phyloP scores from a whole-genome alignment of 306 rosid genomes.

The Elaeagnus macrophylla region DNA sequence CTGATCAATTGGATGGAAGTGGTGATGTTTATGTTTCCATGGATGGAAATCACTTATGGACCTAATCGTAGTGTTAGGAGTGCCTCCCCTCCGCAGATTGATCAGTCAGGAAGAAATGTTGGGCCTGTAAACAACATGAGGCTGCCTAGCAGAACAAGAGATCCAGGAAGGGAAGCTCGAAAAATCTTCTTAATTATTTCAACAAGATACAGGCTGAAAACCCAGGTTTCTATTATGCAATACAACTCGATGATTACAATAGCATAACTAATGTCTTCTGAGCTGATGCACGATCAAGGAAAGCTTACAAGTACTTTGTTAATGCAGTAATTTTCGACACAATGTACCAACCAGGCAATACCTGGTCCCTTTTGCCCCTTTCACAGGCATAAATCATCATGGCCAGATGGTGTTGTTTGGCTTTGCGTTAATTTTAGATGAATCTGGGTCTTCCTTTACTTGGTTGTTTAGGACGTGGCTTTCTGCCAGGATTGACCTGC shows the following conservation, averaged over 20 bases:
- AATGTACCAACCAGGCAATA: constrained; percentile 66
- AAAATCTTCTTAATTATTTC: constrained; percentile 63
- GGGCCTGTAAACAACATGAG: constrained; percentile 30
- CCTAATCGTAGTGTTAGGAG: constrained; percentile 29
- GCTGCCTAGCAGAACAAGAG: constrained; percentile 41
- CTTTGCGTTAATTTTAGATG: constrained; percentile 66
- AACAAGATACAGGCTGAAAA: constrained; percentile 73
- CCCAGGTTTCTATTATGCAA: constrained; percentile 65
- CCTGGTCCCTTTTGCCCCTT: constrained; percentile 73
- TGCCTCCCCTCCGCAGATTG: constrained; percentile 44
- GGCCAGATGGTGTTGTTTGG: constrained; percentile 75
- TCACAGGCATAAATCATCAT: constrained; percentile 74
- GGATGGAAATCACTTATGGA: constrained; percentile 39
- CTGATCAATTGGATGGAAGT: constrained; percentile 30
- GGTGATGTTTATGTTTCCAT: constrained; percentile 32
- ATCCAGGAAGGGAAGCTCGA: constrained; percentile 73
- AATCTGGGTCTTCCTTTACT: constrained; percentile 60
- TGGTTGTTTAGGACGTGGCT: constrained; percentile 77
- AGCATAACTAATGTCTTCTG: constrained; percentile 69
- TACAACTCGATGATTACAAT: constrained; percentile 73
- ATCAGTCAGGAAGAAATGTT: constrained; percentile 30
- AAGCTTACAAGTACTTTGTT: constrained; percentile 61
- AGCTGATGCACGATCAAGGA: constrained; percentile 69
- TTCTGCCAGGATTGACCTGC: constrained; percentile 56
- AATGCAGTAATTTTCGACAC: constrained; percentile 78